A percentile compares a stretch with the other conserved stretches of the same genome.
Evolutionary conservation across 2,329 filamentous ascomycete species (phyloP).

Genomic region (Teratosphaeria pseudoeucalypti): DNA sequence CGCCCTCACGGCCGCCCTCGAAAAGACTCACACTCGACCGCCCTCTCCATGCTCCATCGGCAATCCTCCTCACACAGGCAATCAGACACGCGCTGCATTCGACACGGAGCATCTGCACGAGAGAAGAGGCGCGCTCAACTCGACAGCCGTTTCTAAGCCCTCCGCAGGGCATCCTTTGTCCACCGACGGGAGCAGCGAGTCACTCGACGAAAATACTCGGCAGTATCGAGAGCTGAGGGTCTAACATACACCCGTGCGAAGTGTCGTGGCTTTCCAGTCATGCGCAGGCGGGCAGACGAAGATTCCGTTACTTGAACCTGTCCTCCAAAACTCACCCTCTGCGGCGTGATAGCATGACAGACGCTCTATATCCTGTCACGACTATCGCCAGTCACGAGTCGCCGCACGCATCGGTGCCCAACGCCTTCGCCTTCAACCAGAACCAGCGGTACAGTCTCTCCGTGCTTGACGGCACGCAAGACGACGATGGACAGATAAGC

Average conservation of each 20-base stretch:
- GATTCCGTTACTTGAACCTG: constrained; percentile 22
- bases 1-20: constrained; percentile 2
- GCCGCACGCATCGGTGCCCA: constrained; percentile 10
- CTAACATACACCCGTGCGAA: neutral
- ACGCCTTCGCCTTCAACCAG: constrained; percentile 17
- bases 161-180: neutral
- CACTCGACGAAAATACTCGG: neutral
- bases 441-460: constrained; percentile 14
- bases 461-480: constrained; percentile 35
- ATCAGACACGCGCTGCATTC: neutral
- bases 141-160: neutral
- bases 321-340: constrained; percentile 12
- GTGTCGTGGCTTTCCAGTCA: constrained; percentile 21
- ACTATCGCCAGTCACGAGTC: constrained; percentile 22
- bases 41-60: neutral
- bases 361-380: constrained; percentile 23
- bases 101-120: neutral
- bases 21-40: neutral
- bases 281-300: constrained; percentile 24
- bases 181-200: neutral
- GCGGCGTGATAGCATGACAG: constrained; percentile 30
- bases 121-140: neutral
- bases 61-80: neutral
- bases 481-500: constrained; percentile 89
- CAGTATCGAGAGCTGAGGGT: constrained; percentile 1